Evolutionary conservation across 2,329 filamentous ascomycete genomes (phyloP), one percentile per base, ranked within the genome.

Genomic region (Talaromyces pinophilus): DNA sequence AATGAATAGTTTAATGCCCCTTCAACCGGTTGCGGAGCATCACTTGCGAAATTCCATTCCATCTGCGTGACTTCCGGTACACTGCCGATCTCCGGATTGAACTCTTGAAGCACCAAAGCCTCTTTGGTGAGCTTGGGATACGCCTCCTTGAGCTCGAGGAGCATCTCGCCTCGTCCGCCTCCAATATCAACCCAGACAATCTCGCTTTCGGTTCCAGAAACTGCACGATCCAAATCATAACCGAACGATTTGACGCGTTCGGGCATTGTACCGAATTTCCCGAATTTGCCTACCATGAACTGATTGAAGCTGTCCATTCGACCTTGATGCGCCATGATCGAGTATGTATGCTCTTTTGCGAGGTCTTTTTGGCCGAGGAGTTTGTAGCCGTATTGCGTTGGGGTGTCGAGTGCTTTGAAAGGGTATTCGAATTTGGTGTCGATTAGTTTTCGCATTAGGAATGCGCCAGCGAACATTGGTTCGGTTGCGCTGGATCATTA

Each of bases 211-310:
- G 62, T 60, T 6, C 70, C 64, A 2, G 67, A 67, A 0, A 78
- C 65, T 0, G 71, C 72, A 0, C 67, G 55, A 10, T 72, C 71
- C 1, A 79, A 66, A 52, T 79, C 71, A 66, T 79, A 79, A 1
- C 76, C 77, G 13, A 76, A 67, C 1, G 65, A 52, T 5, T 71
- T 68, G 52, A 74, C 67, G 1, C 75, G 73, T 1, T 76, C 75
- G 4, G 77, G 77, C 59, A 75, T 73, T 0, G 70, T 77, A 5
- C 71, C 70, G n/a, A 72, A 73, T 30, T 75, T 77, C 33, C 74
- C 69, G 40, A 79, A 79, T 61, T 79, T 79, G 60, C 77, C 76
- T 1, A 73, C 72, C 77, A 79, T 79, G 67, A 79, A 79, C n/a
- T 68, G 65, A 38, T 79, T 79, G 59, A 79, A 79, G 60, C 77